Evolutionary conservation across 2,329 filamentous ascomycete species (phyloP).

Genomic region (Aspergillus sergii): DNA sequence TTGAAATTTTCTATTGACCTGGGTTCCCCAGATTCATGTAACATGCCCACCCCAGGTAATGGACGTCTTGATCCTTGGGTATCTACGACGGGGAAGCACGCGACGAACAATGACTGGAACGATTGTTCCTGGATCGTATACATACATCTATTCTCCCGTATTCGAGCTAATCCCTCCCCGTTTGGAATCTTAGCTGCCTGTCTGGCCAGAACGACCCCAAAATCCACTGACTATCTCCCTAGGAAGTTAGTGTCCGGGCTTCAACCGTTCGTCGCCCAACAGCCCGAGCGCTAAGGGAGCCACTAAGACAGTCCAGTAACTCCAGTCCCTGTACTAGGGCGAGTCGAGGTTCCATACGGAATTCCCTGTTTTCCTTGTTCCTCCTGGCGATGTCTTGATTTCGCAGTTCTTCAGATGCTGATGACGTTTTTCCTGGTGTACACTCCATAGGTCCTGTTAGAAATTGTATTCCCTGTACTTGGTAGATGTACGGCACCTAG

Average conservation of each 20-base stretch:
- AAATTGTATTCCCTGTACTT: neutral
- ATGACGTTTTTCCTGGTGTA: neutral
- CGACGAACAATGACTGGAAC: neutral
- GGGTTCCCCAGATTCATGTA: neutral
- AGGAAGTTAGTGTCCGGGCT: slow-evolving; percentile 8
- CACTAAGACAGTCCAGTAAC: slow-evolving; percentile 15
- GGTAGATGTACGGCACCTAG: neutral
- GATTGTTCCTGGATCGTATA: neutral
- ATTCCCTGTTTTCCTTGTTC: slow-evolving; percentile 5
- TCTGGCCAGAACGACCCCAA: slow-evolving; percentile 10
- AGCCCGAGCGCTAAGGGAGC: slow-evolving; percentile 14
- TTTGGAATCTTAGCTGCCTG: slow-evolving; percentile 2
- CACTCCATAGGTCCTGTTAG: neutral
- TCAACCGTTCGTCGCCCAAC: slow-evolving; percentile 15
- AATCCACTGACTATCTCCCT: slow-evolving; percentile 1
- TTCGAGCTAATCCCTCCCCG: neutral
- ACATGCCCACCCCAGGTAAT: neutral
- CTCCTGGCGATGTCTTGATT: neutral
- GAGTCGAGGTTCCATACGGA: slow-evolving; percentile 11
- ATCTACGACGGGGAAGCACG: neutral
- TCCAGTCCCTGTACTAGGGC: slow-evolving; percentile 14
- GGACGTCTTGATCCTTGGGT: neutral
- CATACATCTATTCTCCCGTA: neutral
- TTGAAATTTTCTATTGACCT: neutral
- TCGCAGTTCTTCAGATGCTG: neutral